These are phyloP conservation scores for Pyrenophora seminiperda DNA, from an alignment of 2,329 filamentous ascomycete species.

Conservation along the genomic window DNA sequence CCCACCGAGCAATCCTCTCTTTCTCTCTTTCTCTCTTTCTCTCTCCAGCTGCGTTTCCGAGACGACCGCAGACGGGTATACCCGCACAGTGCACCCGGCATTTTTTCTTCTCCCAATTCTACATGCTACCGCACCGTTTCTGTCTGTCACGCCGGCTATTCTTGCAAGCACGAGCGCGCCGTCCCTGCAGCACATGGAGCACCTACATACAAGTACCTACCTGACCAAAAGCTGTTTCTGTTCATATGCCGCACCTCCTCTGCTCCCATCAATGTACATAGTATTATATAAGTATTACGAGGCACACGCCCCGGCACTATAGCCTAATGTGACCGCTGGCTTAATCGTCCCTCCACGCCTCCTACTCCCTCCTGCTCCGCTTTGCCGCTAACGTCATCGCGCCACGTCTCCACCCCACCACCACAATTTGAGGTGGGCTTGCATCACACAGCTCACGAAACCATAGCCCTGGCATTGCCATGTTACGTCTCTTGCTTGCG, in stretches of 20 bases:
- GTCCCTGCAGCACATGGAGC: slow-evolving; percentile 9
- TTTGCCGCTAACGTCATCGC: slow-evolving; percentile 8
- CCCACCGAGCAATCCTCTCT: too few relatives aligned
- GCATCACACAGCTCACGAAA: background rate
- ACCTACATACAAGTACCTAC: background rate
- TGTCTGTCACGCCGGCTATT: background rate
- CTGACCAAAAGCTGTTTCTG: background rate
- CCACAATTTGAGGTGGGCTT: background rate
- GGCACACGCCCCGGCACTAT: background rate
- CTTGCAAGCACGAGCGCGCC: background rate
- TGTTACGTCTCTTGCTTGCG: slow-evolving; percentile 2
- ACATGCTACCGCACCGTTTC: background rate
- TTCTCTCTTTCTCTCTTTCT: too few relatives aligned
- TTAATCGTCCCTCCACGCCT: too few relatives aligned
- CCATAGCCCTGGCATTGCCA: background rate
- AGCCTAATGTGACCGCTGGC: background rate
- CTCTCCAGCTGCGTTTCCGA: too few relatives aligned
- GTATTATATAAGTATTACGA: too few relatives aligned
- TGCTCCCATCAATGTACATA: background rate
- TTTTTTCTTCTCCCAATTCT: background rate
- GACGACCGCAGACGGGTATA: background rate
- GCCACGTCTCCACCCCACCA: background rate
- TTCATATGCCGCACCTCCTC: background rate
- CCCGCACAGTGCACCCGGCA: background rate
- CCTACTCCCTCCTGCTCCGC: slow-evolving; percentile 4